Evolutionary conservation across 192 early-diverging fungal genomes (phyloP), one percentile per base, ranked within the genome.

Genomic region (Backusella morwellensis): DNA sequence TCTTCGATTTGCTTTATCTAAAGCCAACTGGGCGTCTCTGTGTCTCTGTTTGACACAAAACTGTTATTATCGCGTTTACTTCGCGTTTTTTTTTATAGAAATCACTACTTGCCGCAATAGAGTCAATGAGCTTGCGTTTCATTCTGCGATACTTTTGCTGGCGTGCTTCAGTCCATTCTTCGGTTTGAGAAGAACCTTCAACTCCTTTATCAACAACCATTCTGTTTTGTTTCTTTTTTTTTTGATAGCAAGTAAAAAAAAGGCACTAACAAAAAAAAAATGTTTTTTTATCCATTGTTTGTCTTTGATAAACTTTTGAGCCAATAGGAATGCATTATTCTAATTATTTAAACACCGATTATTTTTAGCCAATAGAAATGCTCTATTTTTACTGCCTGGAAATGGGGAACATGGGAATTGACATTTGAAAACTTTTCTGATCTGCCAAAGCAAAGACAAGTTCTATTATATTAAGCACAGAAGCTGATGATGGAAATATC

Each of bases 1-100:
- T 26, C 72, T 73, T 23, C 72, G 71, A 68, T 78, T 79, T 1
- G 78, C 78, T 63, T 70, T 68, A 59, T 79, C 78, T 47, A 79
- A 41, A 12, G 78, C 66, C n/a, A 17, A 5, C 36, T 79, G 72
- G 3, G 73, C 50, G n/a, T 66, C 44, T 35, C 29, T 34, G 5
- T 79, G 73, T 73, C 68, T 78, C 77, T 78, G 68, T 44, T 44
- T 44, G 42, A 17, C 15, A 34, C 0, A 29, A 17, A 29, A 15
- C 17, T 14, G 63, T 67, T 32, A 44, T 47, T 44, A 68, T 74
- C 54, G 54, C 54, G 54, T 8, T 54, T 54, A 40, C 38, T 40
- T 40, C 42, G 42, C 42, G 42, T 35, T 50, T 26, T 47, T 19
- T 23, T 32, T 14, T 29, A 38, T 15, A 66, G 1, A 29, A 40